phyloP scores from a whole-genome alignment of 805 yeast genomes.

The Wickerhamiella cacticola region DNA sequence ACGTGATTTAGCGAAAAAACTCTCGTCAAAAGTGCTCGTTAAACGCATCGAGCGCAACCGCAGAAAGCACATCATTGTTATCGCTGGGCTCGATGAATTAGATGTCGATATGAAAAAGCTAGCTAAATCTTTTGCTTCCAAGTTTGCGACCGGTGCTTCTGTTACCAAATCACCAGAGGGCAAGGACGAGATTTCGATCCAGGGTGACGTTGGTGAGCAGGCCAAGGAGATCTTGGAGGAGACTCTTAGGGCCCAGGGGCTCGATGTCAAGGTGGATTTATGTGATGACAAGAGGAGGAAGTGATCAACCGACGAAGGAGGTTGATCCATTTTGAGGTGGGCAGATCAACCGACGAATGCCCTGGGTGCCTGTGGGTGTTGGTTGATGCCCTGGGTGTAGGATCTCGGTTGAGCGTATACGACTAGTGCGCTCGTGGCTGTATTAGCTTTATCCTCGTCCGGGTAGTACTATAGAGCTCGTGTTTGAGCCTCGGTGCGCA shows the following conservation, averaged over 20 bases:
- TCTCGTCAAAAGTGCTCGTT: slow-evolving; percentile 68
- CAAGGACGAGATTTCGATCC: slow-evolving; percentile 81
- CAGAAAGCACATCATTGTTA: slow-evolving; percentile 75
- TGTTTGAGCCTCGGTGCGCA: no score
- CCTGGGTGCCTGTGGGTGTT: not conserved
- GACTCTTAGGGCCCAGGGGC: slow-evolving; percentile 67
- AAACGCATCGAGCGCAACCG: slow-evolving; percentile 84
- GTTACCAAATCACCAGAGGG: slow-evolving; percentile 84
- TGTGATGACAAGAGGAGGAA: slow-evolving; percentile 72
- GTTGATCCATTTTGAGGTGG: no score
- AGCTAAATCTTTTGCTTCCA: slow-evolving; percentile 83
- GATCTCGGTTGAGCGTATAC: not conserved
- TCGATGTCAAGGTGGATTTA: slow-evolving; percentile 82
- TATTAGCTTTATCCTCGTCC: no score
- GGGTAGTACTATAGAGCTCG: no score
- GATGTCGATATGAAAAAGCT: slow-evolving; percentile 81
- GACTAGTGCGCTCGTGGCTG: not conserved
- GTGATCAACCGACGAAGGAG: slow-evolving; percentile 14
- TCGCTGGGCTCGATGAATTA: slow-evolving; percentile 78
- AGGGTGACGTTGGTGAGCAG: slow-evolving; percentile 91
- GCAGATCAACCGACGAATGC: no score
- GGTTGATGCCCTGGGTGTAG: not conserved
- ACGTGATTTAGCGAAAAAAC: slow-evolving; percentile 64
- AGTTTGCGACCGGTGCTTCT: slow-evolving; percentile 92
- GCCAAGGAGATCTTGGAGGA: slow-evolving; percentile 64